Evolutionary conservation across 257 asterid genomes (phyloP), one percentile per base, ranked within the genome.

Genomic region (Nicotiana sylvestris): DNA sequence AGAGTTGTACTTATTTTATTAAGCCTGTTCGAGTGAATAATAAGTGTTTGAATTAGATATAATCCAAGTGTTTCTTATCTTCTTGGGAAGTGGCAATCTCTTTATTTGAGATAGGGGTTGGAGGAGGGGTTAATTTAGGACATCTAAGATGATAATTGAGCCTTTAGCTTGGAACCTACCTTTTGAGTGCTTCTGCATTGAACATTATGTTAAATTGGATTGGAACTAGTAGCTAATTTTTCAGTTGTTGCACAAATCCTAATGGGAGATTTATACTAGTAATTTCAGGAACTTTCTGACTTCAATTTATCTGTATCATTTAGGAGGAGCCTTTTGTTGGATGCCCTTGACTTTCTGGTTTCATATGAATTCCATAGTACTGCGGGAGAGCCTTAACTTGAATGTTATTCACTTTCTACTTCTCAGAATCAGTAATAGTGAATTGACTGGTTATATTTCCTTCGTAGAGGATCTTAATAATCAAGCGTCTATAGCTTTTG

Each of bases 381-480:
- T 43, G 49, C 9, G 15, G 35, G 43, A 76, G 30, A 51, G 62
- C 27, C 27, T 16, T 76, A 76, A 76, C 64, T 27, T n/a, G 80
- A 27, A 76, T 49, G 15, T 55, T 27, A 76, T 76, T 76, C 80
- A 76, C 43, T 76, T 76, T 18, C 80, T 76, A 76, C 46, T 72
- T 72, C 61, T 46, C 1, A 33, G 16, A 76, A 65, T 65, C 39
- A 51, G 16, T 51, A 13, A 8, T 49, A 76, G 61, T 29, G 43
- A 51, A 29, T 51, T 9, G 15, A 12, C 16, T 6, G 15, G 27
- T 13, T 61, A 27, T 74, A 49, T 74, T 74, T 49, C 62, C 80
- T 46, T 27, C 39, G 13, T 6, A 0, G 79, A 27, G 30, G 61
- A 74, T 51, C 64, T 74, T 43, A 51, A 76, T 51, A 32, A 51